Conservation (phyloP, 1,284 basidiomycete species). For the Boletus calvinii region DNA sequence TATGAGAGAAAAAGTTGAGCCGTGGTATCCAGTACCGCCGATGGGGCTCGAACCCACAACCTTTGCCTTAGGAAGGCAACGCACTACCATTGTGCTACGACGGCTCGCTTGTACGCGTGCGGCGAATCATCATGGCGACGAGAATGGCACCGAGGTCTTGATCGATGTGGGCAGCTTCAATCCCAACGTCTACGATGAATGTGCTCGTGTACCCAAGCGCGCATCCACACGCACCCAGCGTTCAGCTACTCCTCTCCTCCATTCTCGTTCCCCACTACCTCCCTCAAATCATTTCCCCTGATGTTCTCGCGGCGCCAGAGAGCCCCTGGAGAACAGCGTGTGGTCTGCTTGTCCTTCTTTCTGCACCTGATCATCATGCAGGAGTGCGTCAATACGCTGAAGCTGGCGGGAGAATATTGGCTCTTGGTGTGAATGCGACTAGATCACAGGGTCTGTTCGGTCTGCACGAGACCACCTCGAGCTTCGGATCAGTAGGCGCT, state of each 20-base stretch:
- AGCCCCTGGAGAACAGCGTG: slow-evolving; percentile 79
- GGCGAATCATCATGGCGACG: not conserved
- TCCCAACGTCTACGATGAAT: slow-evolving; percentile 49
- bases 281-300: slow-evolving; percentile 63
- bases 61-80: slow-evolving; percentile 42
- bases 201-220: slow-evolving; percentile 80
- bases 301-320: slow-evolving; percentile 46
- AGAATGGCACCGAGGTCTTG: not conserved
- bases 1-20: slow-evolving; percentile 29
- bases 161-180: not conserved
- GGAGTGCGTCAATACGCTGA: slow-evolving; percentile 65
- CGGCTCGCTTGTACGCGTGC: slow-evolving; percentile 20
- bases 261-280: slow-evolving; percentile 74
- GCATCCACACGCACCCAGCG: slow-evolving; percentile 55
- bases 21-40: slow-evolving; percentile 35
- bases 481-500: slow-evolving; percentile 9
- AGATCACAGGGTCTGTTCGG: slow-evolving; percentile 23
- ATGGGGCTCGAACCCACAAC: slow-evolving; percentile 41
- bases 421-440: slow-evolving; percentile 54
- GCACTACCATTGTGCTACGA: slow-evolving; percentile 42
- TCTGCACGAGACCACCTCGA: slow-evolving; percentile 10
- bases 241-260: slow-evolving; percentile 56
- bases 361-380: slow-evolving; percentile 45
- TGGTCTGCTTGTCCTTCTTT: slow-evolving; percentile 76
- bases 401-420: slow-evolving; percentile 67